Evolutionary conservation across 805 yeast species (phyloP).

Genomic region (Wickerhamiella sorbophila): DNA sequence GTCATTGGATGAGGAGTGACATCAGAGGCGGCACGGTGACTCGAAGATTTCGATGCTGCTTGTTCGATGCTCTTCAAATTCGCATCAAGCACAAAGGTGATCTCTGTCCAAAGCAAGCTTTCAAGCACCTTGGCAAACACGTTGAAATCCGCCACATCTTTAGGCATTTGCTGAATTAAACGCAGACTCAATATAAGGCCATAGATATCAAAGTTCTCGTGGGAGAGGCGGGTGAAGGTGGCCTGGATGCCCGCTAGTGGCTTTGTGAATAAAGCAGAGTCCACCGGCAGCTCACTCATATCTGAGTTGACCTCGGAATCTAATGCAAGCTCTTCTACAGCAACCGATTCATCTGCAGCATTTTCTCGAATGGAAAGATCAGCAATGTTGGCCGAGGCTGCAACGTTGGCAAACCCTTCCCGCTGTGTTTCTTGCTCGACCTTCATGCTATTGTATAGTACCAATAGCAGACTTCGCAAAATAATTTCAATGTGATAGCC

Average conservation of each 20-base stretch:
- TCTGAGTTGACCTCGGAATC: background rate
- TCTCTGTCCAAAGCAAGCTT: conserved; percentile 72
- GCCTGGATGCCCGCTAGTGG: conserved; percentile 14
- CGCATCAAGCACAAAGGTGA: conserved; percentile 59
- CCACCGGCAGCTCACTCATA: background rate
- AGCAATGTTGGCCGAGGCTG: background rate
- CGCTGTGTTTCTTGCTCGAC: conserved; percentile 7
- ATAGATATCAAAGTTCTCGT: conserved; percentile 46
- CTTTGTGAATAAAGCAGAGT: background rate
- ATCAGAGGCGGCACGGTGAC: background rate
- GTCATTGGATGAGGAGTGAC: conserved; percentile 48
- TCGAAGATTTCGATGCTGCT: conserved; percentile 28
- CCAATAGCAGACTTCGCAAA: conserved; percentile 10
- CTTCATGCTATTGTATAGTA: conserved; percentile 11
- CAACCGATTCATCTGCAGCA: background rate
- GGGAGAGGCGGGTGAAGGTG: conserved; percentile 31
- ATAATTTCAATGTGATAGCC: conserved; percentile 13
- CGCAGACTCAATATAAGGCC: conserved; percentile 69
- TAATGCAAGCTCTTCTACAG: background rate
- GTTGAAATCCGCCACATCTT: conserved; percentile 56
- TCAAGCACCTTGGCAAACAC: conserved; percentile 53
- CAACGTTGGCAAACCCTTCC: background rate
- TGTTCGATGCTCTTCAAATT: conserved; percentile 61
- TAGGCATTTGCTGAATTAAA: conserved; percentile 45
- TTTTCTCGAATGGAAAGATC: background rate